Evolutionary conservation across 2,329 filamentous ascomycete species (phyloP), one percentile per base, ranked within the genome.

Genomic region (Venturia oleaginea): DNA sequence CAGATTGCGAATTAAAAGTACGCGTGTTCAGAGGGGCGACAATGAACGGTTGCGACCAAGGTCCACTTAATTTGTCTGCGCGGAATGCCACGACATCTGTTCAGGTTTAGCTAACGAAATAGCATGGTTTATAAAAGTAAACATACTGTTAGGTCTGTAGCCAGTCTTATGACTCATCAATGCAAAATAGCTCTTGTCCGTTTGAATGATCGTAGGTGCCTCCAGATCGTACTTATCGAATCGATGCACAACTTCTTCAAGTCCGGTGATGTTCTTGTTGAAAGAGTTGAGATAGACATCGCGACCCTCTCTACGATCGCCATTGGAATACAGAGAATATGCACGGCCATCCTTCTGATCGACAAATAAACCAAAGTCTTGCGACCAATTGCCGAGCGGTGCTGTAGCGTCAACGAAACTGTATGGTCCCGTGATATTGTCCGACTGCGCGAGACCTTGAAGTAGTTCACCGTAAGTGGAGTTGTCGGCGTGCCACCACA

Each of bases 161-260:
- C 84, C 84, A 0, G 84, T 86, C 75, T 86, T 86, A 67, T 86
- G 84, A 67, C 81, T 84, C 83, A 86, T 85, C 42, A 86, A 69
- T 0, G 83, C 81, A 68, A 81, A 86, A 68, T 86, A 86, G 67
- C 81, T 84, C 65, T 78, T 76, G 40, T 86, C 82, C 0, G 84
- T 86, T 69, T 85, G 83, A 6, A 86, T 75, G 62, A 86, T 85
- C 0, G 81, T 84, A 0, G 84, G 84, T 0, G 83, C 84, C 68
- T 86, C 84, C 1, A 86, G 77, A 67, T 86, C 84, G 66, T 78
- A 85, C 67, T 86, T 86, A 70, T 83, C 76, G 63, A 83, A 86
- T 1, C 83, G 79, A 69, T 83, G 76, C 0, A 83, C 75, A 0
- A 83, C 80, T 30, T 80, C 70, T 1, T 83, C 80, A 0, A 86